Evolutionary conservation across 495 filamentous ascomycete species (phyloP).

Genomic region (Stereocaulon alpinum): DNA sequence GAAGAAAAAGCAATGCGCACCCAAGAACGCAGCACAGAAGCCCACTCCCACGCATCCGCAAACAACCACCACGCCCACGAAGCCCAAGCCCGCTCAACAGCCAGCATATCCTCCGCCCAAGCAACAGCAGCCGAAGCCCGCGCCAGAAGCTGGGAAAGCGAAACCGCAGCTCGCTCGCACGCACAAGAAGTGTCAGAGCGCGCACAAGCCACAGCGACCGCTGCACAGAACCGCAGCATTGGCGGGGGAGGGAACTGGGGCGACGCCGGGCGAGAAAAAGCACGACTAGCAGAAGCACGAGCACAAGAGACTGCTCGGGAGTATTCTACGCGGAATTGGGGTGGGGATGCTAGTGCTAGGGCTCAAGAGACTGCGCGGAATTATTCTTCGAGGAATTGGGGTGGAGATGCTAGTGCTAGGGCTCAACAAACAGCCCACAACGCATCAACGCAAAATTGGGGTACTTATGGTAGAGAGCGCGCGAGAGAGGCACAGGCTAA

Average conservation of each 20-base stretch:
- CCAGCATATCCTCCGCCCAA: neutral
- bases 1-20: constrained; percentile 1
- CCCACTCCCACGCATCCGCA: neutral
- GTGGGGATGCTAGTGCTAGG: too few relatives aligned
- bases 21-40: constrained; percentile 1
- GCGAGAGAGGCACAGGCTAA: neutral
- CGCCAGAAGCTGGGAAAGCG: neutral
- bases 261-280: neutral
- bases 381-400: neutral
- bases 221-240: too few relatives aligned
- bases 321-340: neutral
- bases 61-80: neutral
- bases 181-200: too few relatives aligned
- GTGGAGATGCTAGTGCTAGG: neutral
- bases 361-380: neutral
- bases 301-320: neutral
- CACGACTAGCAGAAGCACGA: neutral
- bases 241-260: neutral
- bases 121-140: neutral
- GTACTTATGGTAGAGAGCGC: constrained; percentile 1
- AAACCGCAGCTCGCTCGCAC: neutral
- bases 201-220: too few relatives aligned
- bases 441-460: neutral
- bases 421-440: neutral
- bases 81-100: constrained; percentile 1